Evolutionary conservation across 164 flowering plant genomes (phyloP), one percentile per base, ranked within the genome.

Genomic region (grape (Vitis vinifera)): DNA sequence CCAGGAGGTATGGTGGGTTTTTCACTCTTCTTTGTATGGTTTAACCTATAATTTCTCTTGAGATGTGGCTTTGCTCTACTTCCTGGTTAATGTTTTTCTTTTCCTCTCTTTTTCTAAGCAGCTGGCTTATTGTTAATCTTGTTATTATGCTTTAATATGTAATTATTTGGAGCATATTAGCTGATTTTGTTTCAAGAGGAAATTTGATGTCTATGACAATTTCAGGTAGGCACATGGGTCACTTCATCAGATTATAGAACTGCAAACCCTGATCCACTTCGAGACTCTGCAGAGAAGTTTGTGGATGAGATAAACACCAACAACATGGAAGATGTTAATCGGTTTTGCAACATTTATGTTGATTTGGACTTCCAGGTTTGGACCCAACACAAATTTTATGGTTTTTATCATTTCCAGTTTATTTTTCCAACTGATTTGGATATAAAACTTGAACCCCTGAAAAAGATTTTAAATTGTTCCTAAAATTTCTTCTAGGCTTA

Each of bases 241-340:
- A 70, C 81, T 16, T 77, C 87, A 58, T 76, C 87, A 73, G 97
- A 88, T 56, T 94, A 92, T 77, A 82, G 64, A 71, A 77, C 64
- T 74, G 94, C 97, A 66, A 75, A 15, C 48, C 97, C 98, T 16
- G 98, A 94, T 81, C 98, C 98, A 17, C 93, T 94, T 59, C 77
- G 97, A 66, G 85, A 87, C 73, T 80, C 59, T 84, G 97, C 97
- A 16, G 90, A 85, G 68, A 82, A 73, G 62, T 75, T 94, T 56
- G 89, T 88, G 55, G 75, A 77, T 75, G 95, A 94, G 79, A 87
- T 92, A 57, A 94, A 94, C 75, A 65, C 83, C 49, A 80, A 91
- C 59, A 86, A 82, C 70, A 72, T 72, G 75, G 91, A 92, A 77
- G 98, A 94, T 74, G 77, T 94, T 59, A 73, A 74, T 47, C 97